Evolutionary conservation across 345 rosid species (phyloP), one percentile per base, ranked within the genome.

Genomic region (Populus davidiana): DNA sequence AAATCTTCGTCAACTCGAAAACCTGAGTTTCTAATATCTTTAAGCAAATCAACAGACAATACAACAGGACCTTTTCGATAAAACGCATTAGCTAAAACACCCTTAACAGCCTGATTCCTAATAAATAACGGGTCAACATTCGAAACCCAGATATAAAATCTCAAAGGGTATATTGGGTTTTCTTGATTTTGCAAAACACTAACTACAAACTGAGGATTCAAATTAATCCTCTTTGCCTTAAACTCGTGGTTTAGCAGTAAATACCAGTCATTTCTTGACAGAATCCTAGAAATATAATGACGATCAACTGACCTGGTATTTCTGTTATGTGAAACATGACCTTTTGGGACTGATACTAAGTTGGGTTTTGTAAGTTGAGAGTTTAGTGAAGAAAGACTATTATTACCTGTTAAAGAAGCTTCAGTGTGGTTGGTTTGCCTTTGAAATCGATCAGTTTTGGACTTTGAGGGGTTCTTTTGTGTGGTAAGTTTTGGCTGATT

Each of bases 141-240:
- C 14, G 89, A 90, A 77, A 86, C 86, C 99, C 99, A 95, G 87
- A 91, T 81, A 83, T 90, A 93, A 74, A 93, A 89, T 52, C 87
- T 86, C 79, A 93, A 79, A 71, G 92, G 62, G 33, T 78, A 77
- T 29, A 91, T 71, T 21, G 96, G 91, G 84, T 90, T 89, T 31
- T 91, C 92, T 77, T 91, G 97, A 80, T 91, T 92, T 83, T 92
- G 98, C 81, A 93, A 74, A 27, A 95, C 70, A 74, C 97, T 91
- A 39, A 86, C 85, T 9, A 86, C 73, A 83, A 87, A 85, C 79
- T 83, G 91, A 80, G 94, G 68, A 56, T 81, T 83, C 47, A 95
- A 81, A 56, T 65, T 73, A 11, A 91, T 81, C 79, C 94, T 86
- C 76, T 73, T 82, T n/a, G 92, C 85, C 69, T 75, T 85, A 4